These are phyloP conservation scores for Rhizoctonia solani DNA, from an alignment of 1,284 basidiomycete genomes.

Conservation along the genomic window DNA sequence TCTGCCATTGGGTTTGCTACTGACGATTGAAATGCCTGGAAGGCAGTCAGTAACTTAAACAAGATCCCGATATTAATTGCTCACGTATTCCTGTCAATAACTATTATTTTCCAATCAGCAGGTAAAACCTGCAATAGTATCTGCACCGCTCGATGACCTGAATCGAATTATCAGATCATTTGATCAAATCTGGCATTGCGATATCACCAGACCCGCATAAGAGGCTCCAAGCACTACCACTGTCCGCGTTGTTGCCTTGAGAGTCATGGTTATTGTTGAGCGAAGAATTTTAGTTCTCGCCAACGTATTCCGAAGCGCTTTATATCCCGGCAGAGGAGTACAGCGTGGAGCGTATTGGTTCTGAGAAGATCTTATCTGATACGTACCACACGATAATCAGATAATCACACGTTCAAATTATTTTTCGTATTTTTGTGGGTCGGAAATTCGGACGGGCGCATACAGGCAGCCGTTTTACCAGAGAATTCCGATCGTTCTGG, in stretches of 20 bases:
- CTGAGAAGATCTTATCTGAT: conserved; percentile 2
- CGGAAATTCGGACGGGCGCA: neutral
- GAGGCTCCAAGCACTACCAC: conserved; percentile 29
- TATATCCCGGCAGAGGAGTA: conserved; percentile 7
- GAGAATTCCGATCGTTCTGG: neutral
- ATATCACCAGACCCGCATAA: neutral
- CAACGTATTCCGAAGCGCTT: neutral
- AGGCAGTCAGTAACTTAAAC: neutral
- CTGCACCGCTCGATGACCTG: conserved; percentile 58
- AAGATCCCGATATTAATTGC: conserved; percentile 37
- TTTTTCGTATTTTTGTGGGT: too few relatives aligned
- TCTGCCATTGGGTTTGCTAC: conserved; percentile 37
- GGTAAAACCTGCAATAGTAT: conserved; percentile 62
- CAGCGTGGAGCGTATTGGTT: conserved; percentile 21
- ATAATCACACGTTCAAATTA: conserved; percentile 1
- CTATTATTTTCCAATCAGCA: conserved; percentile 63
- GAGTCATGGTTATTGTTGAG: neutral
- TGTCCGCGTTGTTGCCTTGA: neutral
- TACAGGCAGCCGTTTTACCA: neutral
- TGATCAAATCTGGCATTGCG: neutral
- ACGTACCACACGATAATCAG: conserved; percentile 6
- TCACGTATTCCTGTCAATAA: conserved; percentile 71
- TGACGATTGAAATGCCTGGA: conserved; percentile 54
- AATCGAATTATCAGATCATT: neutral
- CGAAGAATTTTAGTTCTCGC: neutral